A percentile compares a stretch with the other conserved stretches of the same genome.
These are phyloP conservation scores for Cladobotryum mycophilum DNA, from an alignment of 2,329 filamentous ascomycete genomes.

Conservation along the genomic window DNA sequence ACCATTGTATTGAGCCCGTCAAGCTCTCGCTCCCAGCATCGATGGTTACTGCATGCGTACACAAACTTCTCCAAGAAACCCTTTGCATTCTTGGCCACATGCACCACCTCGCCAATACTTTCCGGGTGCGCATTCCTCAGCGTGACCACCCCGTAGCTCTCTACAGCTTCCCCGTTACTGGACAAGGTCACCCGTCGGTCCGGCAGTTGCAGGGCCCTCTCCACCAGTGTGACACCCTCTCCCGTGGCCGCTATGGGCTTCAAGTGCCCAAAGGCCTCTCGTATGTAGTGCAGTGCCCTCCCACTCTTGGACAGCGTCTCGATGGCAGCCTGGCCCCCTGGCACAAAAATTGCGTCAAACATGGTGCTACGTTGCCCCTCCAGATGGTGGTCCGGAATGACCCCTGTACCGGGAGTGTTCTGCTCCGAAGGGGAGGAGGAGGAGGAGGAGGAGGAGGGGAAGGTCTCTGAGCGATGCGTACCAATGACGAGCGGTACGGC, in stretches of 20 bases:
- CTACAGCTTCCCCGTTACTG: constrained; percentile 40
- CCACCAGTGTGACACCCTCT: constrained; percentile 61
- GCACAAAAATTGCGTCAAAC: constrained; percentile 74
- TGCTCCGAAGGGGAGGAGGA: constrained; percentile 43
- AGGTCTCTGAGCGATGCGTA: constrained; percentile 55
- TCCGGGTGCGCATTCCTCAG: constrained; percentile 46
- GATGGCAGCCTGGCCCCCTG: constrained; percentile 60
- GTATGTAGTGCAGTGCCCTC: constrained; percentile 67
- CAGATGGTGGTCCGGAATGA: constrained; percentile 69
- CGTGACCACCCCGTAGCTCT: constrained; percentile 75
- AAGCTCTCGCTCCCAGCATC: constrained; percentile 67
- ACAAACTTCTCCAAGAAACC: constrained; percentile 68
- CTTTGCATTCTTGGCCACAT: constrained; percentile 59
- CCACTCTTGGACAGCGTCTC: constrained; percentile 61
- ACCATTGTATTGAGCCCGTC: constrained; percentile 61
- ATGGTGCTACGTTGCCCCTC: constrained; percentile 74
- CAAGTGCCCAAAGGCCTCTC: constrained; percentile 75
- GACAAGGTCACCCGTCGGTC: constrained; percentile 33
- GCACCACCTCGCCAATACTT: constrained; percentile 54
- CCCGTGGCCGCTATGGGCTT: constrained; percentile 74
- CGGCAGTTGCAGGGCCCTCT: constrained; percentile 38
- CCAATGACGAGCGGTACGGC: constrained; percentile 70
- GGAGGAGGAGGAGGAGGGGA: constrained; percentile 40
- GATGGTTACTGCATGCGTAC: constrained; percentile 63
- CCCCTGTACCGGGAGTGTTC: not conserved